Percentiles rank a stretch among this genome's conserved stretches.
These are phyloP conservation scores for Apophysomyces trapeziformis DNA, from an alignment of 371 early-diverging fungal species.

Conservation along the genomic window DNA sequence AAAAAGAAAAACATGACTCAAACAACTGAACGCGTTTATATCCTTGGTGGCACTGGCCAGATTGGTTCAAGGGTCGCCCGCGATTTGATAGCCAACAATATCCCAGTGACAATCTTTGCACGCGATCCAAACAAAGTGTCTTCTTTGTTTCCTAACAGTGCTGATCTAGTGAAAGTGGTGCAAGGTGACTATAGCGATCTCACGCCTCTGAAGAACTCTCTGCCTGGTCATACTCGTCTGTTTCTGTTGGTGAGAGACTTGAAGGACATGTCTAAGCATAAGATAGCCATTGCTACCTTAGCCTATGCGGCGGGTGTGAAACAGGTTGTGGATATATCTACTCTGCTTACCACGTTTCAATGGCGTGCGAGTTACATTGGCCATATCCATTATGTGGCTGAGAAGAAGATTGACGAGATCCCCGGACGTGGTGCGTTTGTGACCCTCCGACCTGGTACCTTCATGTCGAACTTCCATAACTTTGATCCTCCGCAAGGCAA, in stretches of 20 bases:
- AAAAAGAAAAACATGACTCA: not conserved
- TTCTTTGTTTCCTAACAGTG: conserved; percentile 16
- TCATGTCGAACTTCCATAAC: conserved; percentile 32
- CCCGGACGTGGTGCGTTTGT: conserved; percentile 31
- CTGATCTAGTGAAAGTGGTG: conserved; percentile 13
- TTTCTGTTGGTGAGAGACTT: conserved; percentile 25
- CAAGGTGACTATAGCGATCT: conserved; percentile 37
- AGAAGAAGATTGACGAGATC: conserved; percentile 28
- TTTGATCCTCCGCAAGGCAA: not conserved
- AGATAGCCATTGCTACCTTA: conserved; percentile 14
- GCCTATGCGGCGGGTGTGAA: conserved; percentile 20
- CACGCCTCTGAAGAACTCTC: conserved; percentile 19
- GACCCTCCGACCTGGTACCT: conserved; percentile 36
- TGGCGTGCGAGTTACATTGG: conserved; percentile 32
- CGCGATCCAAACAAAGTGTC: conserved; percentile 27
- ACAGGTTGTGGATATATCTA: conserved; percentile 35
- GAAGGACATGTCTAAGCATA: conserved; percentile 2
- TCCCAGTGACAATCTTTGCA: not conserved
- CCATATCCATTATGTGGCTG: conserved; percentile 25
- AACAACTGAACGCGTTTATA: conserved; percentile 21
- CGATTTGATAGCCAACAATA: conserved; percentile 20
- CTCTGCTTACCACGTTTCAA: conserved; percentile 16
- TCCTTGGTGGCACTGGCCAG: conserved; percentile 43
- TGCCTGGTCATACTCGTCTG: conserved; percentile 36
- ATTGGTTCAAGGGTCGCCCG: conserved; percentile 23